Base-by-base conservation (phyloP, 2,329 filamentous ascomycete species). In the Aschersonia sp. region DNA sequence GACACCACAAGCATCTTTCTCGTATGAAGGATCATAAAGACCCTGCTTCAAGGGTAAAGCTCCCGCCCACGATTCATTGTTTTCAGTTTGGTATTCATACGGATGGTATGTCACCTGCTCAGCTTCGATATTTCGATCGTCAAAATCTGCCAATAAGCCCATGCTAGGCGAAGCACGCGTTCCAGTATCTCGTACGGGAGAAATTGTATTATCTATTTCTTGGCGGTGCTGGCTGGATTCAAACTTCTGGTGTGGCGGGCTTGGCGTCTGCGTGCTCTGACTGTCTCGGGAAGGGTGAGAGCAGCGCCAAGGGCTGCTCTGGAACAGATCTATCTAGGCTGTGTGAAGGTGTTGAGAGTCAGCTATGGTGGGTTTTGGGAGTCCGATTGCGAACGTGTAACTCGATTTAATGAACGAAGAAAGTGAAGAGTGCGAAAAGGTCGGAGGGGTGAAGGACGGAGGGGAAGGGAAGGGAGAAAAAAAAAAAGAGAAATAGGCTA, bases 1-100 rank as follows among this genome's bases (percentile, higher is more conserved):
- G 61, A 98, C 92, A 85, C 92, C 92, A 64, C 92, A 98, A 57
- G 92, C 89, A 89, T 98, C 92, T 69, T 97, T 97, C 71, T 97
- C 92, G 54, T 94, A 80, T 65, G 83, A 81, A 53, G 92, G 92
- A 71, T 97, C 89, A 65, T 98, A 98, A 46, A 98, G 80, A 76
- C 90, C 92, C 81, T 97, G 90, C 81, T 94, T 94, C 77, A 94
- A 80, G 62, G 92, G 92, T 59, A 98, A 79, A 63, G 90, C 85
- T 62, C 89, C 87, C 59, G 90, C 92, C 92, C 92, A 94, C 56
- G 87, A 90, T 65, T 61, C 67, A 64, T 88, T 87, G 72, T 88
- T 87, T 66, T 88, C 82, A 51, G 81, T 82, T 67, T 92, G 82
- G 69, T 92, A 97, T 66, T 87, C 81, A 80, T 90, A 95, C 46